Evolutionary conservation across 2,329 filamentous ascomycete genomes (phyloP).

Genomic region (Fusarium xylarioides): DNA sequence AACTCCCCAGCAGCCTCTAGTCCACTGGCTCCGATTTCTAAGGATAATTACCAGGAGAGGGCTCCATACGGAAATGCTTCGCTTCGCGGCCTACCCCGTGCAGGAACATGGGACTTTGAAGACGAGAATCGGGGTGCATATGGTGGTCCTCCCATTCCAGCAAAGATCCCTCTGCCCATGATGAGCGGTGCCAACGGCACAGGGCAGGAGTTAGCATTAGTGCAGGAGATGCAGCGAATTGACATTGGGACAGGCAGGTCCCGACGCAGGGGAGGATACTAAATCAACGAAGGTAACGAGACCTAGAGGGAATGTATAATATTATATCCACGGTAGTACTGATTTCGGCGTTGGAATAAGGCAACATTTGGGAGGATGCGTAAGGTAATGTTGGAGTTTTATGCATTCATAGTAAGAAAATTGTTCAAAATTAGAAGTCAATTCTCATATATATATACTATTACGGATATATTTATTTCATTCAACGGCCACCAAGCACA

Average conservation of each 20-base stretch:
- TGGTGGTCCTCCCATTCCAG: slow-evolving; percentile 68
- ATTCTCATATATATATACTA: not conserved
- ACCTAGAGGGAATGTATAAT: slow-evolving; percentile 38
- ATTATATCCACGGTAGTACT: slow-evolving; percentile 23
- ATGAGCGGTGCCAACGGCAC: slow-evolving; percentile 57
- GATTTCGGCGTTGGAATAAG: slow-evolving; percentile 31
- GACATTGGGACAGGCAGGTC: slow-evolving; percentile 71
- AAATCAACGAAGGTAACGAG: slow-evolving; percentile 34
- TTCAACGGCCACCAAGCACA: not conserved
- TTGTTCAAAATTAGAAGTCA: slow-evolving; percentile 16
- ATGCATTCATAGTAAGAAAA: not conserved
- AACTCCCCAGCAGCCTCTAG: slow-evolving; percentile 52
- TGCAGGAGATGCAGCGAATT: slow-evolving; percentile 76
- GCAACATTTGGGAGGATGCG: slow-evolving; percentile 6
- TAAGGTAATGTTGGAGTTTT: slow-evolving; percentile 24
- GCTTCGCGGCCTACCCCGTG: slow-evolving; percentile 52
- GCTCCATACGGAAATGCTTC: slow-evolving; percentile 45
- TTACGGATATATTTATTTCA: not conserved
- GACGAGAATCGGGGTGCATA: slow-evolving; percentile 61
- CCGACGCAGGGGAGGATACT: slow-evolving; percentile 59
- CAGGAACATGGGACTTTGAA: slow-evolving; percentile 63
- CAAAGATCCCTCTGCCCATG: slow-evolving; percentile 72
- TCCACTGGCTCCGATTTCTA: slow-evolving; percentile 63
- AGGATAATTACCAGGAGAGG: slow-evolving; percentile 61
- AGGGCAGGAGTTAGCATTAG: slow-evolving; percentile 65